phyloP scores from a whole-genome alignment of 2,329 filamentous ascomycete genomes.

The Penicillium sp. region DNA sequence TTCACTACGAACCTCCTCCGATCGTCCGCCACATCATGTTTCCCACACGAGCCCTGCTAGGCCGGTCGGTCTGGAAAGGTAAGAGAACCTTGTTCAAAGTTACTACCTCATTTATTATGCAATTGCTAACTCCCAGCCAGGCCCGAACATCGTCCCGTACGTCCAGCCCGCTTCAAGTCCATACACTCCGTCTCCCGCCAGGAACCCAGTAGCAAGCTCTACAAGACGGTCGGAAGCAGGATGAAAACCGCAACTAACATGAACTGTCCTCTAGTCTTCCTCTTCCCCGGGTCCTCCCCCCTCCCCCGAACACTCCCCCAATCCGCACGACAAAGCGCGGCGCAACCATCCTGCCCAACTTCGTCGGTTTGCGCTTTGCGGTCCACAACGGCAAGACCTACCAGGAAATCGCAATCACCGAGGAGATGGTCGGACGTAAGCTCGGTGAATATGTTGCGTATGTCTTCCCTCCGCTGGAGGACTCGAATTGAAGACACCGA shows the following conservation, averaged over 20 bases:
- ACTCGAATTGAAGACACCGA: neutral
- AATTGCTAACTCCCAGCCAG: constrained; percentile 40
- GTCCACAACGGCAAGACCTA: constrained; percentile 91
- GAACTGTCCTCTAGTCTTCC: constrained; percentile 33
- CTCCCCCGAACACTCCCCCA: constrained; percentile 65
- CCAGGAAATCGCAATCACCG: constrained; percentile 77
- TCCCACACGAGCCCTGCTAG: constrained; percentile 65
- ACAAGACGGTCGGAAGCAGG: neutral
- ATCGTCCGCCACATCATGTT: constrained; percentile 55
- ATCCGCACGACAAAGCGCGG: constrained; percentile 85
- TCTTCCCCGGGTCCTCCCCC: constrained; percentile 43
- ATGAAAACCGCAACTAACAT: neutral
- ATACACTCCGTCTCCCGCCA: neutral
- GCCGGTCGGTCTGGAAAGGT: constrained; percentile 90
- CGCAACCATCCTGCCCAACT: constrained; percentile 88
- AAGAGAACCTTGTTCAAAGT: constrained; percentile 11
- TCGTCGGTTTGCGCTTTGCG: constrained; percentile 85
- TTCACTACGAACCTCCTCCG: constrained; percentile 11
- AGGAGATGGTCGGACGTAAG: constrained; percentile 96
- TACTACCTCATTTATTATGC: neutral
- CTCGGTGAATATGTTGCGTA: constrained; percentile 89
- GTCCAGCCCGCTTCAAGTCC: constrained; percentile 29
- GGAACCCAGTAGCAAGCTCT: neutral
- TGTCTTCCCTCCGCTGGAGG: constrained; percentile 40
- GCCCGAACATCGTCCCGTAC: constrained; percentile 71